Base-by-base conservation (phyloP, 768 basidiomycete species). In the Lepiota venenata region DNA sequence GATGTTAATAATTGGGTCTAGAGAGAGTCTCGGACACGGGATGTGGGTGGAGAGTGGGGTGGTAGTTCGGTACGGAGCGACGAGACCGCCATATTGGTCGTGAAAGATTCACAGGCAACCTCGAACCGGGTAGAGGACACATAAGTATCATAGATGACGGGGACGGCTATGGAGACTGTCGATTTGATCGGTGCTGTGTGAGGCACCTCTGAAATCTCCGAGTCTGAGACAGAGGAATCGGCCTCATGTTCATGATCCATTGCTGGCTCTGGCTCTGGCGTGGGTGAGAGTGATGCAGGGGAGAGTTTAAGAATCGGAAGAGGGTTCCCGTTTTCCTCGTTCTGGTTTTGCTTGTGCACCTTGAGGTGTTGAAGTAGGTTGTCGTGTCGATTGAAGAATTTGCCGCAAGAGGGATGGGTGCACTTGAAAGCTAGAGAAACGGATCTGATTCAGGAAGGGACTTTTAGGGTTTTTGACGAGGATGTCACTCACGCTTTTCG, bases 331-430 rank as follows among this genome's bases (percentile, higher is more conserved):
- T 47, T 41, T 10, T 56, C 49, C 39, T 58, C 54, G 14, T 37
- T 58, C 21, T 35, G 32, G 22, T 43, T 57, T 37, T 74, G 71
- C 56, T 79, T 77, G 69, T 90, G 88, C 15, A 89, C 84, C 61
- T 85, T 83, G 65, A 86, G 70, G 61, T 91, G 89, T 67, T 91
- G 89, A 44, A 87, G 75, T 32, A 91, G 79, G 66, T 91, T 91
- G 64, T 91, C 89, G 59, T 86, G 85, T 57, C 89, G 77, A 56
- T 87, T 88, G 66, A 91, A 92, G 60, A 74, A 75, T 65, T 88
- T 88, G 64, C 80, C 80, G 69, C 89, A 92, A 27, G 73, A 65
- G 3, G 81, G 75, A 62, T 79, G 79, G 22, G 84, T 78, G 68
- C 89, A 92, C 61, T 83, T 77, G 72, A 85, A 88, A 8, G 89